phyloP scores from a whole-genome alignment of 1,284 basidiomycete genomes.

The Rhizoctonia solani region DNA sequence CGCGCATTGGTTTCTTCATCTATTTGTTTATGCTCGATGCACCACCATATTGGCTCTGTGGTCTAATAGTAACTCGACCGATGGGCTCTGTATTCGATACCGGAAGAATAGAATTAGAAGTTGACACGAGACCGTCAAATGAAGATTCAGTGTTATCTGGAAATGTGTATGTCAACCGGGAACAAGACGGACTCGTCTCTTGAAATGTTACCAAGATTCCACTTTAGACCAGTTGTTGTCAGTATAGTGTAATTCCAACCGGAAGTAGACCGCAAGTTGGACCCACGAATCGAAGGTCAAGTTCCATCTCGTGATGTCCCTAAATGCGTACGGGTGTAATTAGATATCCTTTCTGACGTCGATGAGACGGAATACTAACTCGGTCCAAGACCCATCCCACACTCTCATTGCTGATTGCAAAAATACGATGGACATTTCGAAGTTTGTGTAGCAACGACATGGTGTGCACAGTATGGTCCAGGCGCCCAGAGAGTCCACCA shows the following conservation, averaged over 20 bases:
- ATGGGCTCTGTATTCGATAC: conserved; percentile 88
- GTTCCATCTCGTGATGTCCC: conserved; percentile 78
- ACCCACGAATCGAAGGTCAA: conserved; percentile 76
- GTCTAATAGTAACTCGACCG: conserved; percentile 74
- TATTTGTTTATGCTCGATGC: conserved; percentile 55
- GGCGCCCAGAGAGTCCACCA: conserved; percentile 86
- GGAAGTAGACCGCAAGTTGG: conserved; percentile 93
- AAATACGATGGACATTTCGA: conserved; percentile 66
- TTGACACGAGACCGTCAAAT: conserved; percentile 82
- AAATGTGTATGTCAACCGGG: conserved; percentile 38
- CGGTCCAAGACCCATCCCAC: conserved; percentile 85
- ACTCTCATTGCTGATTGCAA: conserved; percentile 83
- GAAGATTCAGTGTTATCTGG: conserved; percentile 62
- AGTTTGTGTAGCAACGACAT: conserved; percentile 85
- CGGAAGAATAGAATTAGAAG: conserved; percentile 87
- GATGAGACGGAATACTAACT: conserved; percentile 51
- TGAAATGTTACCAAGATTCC: conserved; percentile 76
- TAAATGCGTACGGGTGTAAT: conserved; percentile 44
- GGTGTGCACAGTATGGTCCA: conserved; percentile 94
- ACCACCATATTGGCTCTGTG: conserved; percentile 87
- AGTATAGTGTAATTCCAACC: conserved; percentile 81
- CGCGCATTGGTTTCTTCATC: neutral
- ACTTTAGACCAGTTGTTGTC: conserved; percentile 81
- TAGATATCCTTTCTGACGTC: conserved; percentile 3
- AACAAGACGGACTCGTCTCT: conserved; percentile 7